Conservation (phyloP, 495 filamentous ascomycete genomes). For the Barbatosphaeria neglecta region DNA sequence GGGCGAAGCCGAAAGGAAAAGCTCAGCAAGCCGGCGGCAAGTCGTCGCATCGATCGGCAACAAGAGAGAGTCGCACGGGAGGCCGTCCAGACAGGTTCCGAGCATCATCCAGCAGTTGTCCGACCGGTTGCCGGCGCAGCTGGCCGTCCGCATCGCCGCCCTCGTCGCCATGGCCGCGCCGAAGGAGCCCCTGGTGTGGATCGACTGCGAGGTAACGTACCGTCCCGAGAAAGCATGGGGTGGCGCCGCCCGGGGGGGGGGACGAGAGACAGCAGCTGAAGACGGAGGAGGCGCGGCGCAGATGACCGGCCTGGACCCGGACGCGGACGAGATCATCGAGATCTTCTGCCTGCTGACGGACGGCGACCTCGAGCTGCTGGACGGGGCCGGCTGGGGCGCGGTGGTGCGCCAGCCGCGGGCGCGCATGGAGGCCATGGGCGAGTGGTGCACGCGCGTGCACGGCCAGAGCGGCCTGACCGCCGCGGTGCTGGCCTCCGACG, state of each 20-base stretch:
- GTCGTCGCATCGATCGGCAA: too few species aligned
- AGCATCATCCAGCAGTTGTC: too few species aligned
- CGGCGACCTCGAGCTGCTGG: conserved; percentile 60
- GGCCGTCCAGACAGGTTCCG: too few species aligned
- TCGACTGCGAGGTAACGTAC: conserved; percentile 68
- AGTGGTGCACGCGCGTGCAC: conserved; percentile 46
- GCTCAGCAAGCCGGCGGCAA: too few species aligned
- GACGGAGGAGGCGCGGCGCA: conserved; percentile 16
- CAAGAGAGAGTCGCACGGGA: too few species aligned
- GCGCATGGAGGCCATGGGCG: conserved; percentile 63
- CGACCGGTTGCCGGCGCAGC: too few species aligned
- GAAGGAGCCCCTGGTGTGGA: conserved; percentile 60
- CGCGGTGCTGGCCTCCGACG: conserved; percentile 61
- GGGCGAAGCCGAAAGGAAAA: too few species aligned
- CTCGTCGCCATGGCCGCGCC: not conserved
- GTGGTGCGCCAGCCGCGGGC: conserved; percentile 65
- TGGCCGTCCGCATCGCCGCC: too few species aligned
- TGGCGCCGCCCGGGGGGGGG: conserved; percentile 4
- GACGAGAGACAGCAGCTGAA: not conserved
- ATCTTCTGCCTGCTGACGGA: conserved; percentile 92
- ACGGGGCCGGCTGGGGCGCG: conserved; percentile 64
- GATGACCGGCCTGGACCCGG: conserved; percentile 88
- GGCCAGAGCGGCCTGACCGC: conserved; percentile 67
- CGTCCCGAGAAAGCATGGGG: not conserved
- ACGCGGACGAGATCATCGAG: conserved; percentile 75